Base-by-base conservation (phyloP, 2,329 filamentous ascomycete genomes). In the Zymoseptoria pseudotritici region DNA sequence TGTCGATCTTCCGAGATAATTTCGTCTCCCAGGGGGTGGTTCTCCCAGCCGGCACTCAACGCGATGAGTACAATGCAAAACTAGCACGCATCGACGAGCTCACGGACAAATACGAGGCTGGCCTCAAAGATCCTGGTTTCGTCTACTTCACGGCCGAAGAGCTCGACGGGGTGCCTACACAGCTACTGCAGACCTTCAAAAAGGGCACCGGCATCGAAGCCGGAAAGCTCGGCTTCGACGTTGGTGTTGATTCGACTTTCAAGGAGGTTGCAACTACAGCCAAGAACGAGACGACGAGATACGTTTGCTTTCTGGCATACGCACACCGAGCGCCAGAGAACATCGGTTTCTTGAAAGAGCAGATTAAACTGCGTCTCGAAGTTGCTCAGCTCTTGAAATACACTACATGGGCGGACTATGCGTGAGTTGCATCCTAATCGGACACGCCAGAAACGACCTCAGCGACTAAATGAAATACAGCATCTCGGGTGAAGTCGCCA, bases 21-120 rank as follows among this genome's bases (percentile, higher is more conserved):
- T 91, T 88, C 73, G 85, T 91, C 67, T 81, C 83, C 58, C 90
- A 90, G 70, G 89, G 89, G 5, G 76, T 92, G 51, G 83, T 83
- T 4, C 75, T 92, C 53, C 84, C 87, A 1, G 81, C 83, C 22
- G 88, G 87, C 1, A 76, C 81, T 4, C 79, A 90, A 77, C 78
- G 88, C 63, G 88, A 90, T 65, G 82, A 88, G 55, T 92, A 91
- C 80, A 91, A 90, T 78, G 87, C 88, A 73, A 90, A 91, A 74
- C 89, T 90, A 80, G 88, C 89, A 79, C 79, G 87, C 9, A 78
- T 93, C 55, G 87, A 84, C 65, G 81, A 86, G 71, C 82, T 92
- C 65, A 79, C 82, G 68, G 90, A 90, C 59, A 79, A 85, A 62
- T 89, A 89, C 73, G 83, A 87, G 69, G 90, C 89, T 77, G 88